Evolutionary conservation across 768 basidiomycete genomes (phyloP).

Genomic region (Chalciporus piperatus): DNA sequence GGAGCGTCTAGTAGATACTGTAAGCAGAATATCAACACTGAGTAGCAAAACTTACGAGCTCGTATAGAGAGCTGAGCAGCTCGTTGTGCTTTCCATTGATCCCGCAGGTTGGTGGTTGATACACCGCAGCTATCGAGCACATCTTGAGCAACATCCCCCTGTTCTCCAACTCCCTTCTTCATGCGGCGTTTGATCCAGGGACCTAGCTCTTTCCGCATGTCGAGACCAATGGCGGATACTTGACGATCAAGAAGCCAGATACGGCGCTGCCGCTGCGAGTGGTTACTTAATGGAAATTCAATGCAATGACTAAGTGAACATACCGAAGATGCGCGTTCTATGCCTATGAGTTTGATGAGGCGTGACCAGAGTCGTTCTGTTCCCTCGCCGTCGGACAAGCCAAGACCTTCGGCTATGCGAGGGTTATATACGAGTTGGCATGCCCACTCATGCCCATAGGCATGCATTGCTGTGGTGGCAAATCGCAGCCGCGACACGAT

Average conservation of each 20-base stretch:
- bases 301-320: too few relatives aligned
- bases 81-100: neutral
- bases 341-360: conserved; percentile 16
- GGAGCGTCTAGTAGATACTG: conserved; percentile 24
- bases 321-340: too few relatives aligned
- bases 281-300: too few relatives aligned
- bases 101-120: neutral
- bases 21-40: neutral
- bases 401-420: conserved; percentile 1
- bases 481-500: conserved; percentile 8
- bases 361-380: conserved; percentile 31
- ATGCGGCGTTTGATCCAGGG: neutral
- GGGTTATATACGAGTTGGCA: conserved; percentile 4
- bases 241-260: neutral
- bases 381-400: conserved; percentile 21
- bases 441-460: conserved; percentile 38
- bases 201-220: neutral
- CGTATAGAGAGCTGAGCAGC: neutral
- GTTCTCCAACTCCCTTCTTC: neutral
- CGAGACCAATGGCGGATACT: neutral
- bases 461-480: conserved; percentile 37
- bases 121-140: neutral
- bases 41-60: neutral
- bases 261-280: neutral
- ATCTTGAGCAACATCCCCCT: neutral